Evolutionary conservation across 2,329 filamentous ascomycete species (phyloP).

Genomic region (Phaeomoniella chlamydospora): DNA sequence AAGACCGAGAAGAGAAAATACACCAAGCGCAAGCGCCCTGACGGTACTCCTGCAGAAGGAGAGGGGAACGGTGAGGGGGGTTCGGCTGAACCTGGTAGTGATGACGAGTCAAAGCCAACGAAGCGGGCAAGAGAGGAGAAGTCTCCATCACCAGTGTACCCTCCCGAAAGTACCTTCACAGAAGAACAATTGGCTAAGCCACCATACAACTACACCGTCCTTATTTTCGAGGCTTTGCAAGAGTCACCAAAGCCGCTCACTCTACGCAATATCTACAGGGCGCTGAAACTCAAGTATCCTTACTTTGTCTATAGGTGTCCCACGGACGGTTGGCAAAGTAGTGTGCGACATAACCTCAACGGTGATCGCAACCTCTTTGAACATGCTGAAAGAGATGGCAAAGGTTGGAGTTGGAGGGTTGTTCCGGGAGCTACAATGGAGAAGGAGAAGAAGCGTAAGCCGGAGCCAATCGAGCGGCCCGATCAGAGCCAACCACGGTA

Average conservation of each 20-base stretch:
- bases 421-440: slow-evolving; percentile 45
- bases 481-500: not conserved
- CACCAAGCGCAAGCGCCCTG: slow-evolving; percentile 29
- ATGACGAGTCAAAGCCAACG: not conserved
- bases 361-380: slow-evolving; percentile 40
- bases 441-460: slow-evolving; percentile 38
- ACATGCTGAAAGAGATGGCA: slow-evolving; percentile 46
- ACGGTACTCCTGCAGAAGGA: slow-evolving; percentile 28
- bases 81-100: not conserved
- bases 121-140: slow-evolving; percentile 27
- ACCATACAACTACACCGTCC: slow-evolving; percentile 46
- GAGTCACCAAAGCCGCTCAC: slow-evolving; percentile 44
- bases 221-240: slow-evolving; percentile 49
- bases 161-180: slow-evolving; percentile 42
- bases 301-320: slow-evolving; percentile 46
- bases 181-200: slow-evolving; percentile 50
- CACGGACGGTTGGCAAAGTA: slow-evolving; percentile 52
- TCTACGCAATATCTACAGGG: slow-evolving; percentile 51
- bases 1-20: slow-evolving; percentile 33
- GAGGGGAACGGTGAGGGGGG: slow-evolving; percentile 3
- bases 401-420: slow-evolving; percentile 50
- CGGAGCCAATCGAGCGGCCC: slow-evolving; percentile 5
- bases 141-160: slow-evolving; percentile 48
- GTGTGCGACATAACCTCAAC: slow-evolving; percentile 49
- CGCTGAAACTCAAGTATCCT: slow-evolving; percentile 47